Evolutionary conservation across 768 basidiomycete genomes (phyloP), one percentile per base, ranked within the genome.

Genomic region (Steccherinum ochraceum): DNA sequence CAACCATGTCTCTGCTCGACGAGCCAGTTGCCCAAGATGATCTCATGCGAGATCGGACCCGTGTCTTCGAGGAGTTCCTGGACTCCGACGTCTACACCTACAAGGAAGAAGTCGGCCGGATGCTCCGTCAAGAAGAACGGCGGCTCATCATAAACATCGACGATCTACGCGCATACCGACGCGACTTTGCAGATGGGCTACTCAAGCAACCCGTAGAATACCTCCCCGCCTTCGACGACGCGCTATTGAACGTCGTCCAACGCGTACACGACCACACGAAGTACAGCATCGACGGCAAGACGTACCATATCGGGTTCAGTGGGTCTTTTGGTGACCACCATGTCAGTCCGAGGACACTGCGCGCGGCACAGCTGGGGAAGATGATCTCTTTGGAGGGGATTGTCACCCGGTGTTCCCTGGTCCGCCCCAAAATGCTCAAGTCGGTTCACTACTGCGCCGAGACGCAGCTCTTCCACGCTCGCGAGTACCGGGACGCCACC

Each of bases 311-410:
- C 51, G 96, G 94, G 20, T 84, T 97, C 66, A 86, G 89, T 59
- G 96, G 96, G 46, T 94, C 91, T 5, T 99, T 99, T 67, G 96
- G 96, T 42, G 95, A 97, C 69, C 91, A 98, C 68, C 94, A 97
- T 67, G 89, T 94, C 67, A 97, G 88, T 68, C 96, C 96, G 44
- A 79, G 96, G 5, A 93, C 93, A 16, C 79, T 99, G 46, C 80
- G 84, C 51, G 88, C 93, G 24, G 77, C 81, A 54, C 87, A 98
- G 66, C 80, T 99, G 18, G 90, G 93, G 45, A 93, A 87, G 69
- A 93, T 98, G 93, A 90, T 98, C 63, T 93, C 89, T 26, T 67
- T 99, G 26, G 96, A 99, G 72, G 96, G 95, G 35, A 99, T 99
- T 64, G 93, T 99, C 55, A 98, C 95, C 3, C 81, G 96, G 52